Base-by-base conservation (phyloP, 2,329 filamentous ascomycete genomes). In the Chaetomium sp. region DNA sequence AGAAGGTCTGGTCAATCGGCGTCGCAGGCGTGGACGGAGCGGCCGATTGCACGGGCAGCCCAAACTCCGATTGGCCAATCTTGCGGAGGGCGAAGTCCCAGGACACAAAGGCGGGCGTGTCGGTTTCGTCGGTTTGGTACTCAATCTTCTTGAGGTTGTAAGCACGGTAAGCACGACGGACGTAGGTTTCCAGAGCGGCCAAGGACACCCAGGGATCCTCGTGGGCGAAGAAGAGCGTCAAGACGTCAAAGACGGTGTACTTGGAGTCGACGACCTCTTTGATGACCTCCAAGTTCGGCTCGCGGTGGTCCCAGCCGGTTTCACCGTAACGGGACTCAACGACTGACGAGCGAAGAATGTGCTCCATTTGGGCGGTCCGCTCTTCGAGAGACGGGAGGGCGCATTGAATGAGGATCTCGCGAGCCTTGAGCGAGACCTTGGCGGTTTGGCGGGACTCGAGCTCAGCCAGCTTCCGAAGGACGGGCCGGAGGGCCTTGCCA, bases 181-280 rank as follows among this genome's bases (percentile, higher is more conserved):
- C 89, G 77, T 99, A 99, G 57, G 98, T 93, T 77, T 99, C 95
- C 4, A 99, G 86, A 56, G 95, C 92, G 65, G 95, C 95, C 67
- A 97, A 82, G 8, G 92, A 92, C 33, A 99, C 94, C 92, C 93
- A 98, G 13, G 92, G 89, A 74, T 99, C 95, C 50, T 91, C 87
- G 78, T 99, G 93, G 38, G 89, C 91, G 75, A 99, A 99, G 87
- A 99, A 99, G 64, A 92, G 88, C 8, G 94, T 91, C 70, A 99
- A 80, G 21, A 99, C 95, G 75, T 99, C 95, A 72, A 97, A 97
- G 69, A 99, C 95, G 50, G 94, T 98, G 82, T 96, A 98, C 81
- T 96, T 96, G 62, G 95, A 98, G 78, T 99, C 95, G 60, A 99
- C 92, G 35, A 99, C 93, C 78, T 99, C 95, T 83, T 97, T 97